Evolutionary conservation across 129 eudicot species (phyloP), one percentile per base, ranked within the genome.

Genomic region (Saposhnikovia divaricata): DNA sequence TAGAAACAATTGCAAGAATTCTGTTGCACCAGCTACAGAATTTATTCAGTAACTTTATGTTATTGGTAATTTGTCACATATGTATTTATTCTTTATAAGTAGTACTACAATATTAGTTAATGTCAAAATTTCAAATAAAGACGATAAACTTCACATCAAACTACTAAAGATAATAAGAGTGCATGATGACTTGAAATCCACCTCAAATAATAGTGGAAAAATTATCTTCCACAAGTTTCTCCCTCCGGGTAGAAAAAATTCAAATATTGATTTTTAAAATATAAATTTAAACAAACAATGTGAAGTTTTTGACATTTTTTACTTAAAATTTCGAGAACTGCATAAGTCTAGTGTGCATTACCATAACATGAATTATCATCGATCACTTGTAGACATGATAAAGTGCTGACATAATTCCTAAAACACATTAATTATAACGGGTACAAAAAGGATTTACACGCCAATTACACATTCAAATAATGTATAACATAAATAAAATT

Each of bases 151-250:
- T 69, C n/a, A 69, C 44, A 69, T 69, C 43, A 31, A 69, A 34
- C 43, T 14, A 34, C 11, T 69, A 28, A 69, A 34, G 43, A 38
- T 34, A 28, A 0, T 34, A 28, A 8, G 46, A 73, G 77, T 44
- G 77, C 53, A 16, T n/a, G 55, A 43, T 73, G 77, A 44, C 53
- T 73, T 73, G 53, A n/a, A 16, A n/a, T 42, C 77, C 57, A 73
- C 38, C 38, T 44, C 25, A 72, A 12, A 42, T n/a, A 18, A 43
- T n/a, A 73, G 14, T 44, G 77, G 51, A 73, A 72, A 72, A 72
- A 9, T 72, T 34, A 72, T 42, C 51, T 9, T 72, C 31, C 53
- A 72, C 46, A 70, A 31, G 23, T 16, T 11, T 1, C 23, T 69
- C 40, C 40, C 31, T 13, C 0, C 16, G 39, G 3, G 38, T 27